These are phyloP conservation scores for Crithidia thermophila DNA, from an alignment of 208 protist genomes.

Conservation along the genomic window DNA sequence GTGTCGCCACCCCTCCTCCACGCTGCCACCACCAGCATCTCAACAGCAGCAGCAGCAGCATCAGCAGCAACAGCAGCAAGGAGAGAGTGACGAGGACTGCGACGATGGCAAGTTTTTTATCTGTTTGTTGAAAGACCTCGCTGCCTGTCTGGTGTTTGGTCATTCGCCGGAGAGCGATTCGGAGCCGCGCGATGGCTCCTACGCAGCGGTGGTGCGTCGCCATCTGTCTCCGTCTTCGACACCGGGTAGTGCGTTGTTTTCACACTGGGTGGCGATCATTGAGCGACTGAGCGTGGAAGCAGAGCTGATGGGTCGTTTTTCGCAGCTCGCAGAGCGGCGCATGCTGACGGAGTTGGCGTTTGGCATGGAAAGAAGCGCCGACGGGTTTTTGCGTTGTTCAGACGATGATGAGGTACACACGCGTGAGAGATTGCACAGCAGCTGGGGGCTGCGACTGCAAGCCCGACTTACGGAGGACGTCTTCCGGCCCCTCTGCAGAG, in stretches of 20 bases:
- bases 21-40: too few species aligned
- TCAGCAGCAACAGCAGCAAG: neutral
- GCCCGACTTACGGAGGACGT: constrained; percentile 5
- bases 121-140: neutral
- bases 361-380: too few species aligned
- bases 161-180: neutral
- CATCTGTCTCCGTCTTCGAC: neutral
- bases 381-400: neutral
- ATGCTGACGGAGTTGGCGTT: too few species aligned
- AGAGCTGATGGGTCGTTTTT: neutral
- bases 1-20: constrained; percentile 9
- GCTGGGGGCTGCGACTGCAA: constrained; percentile 2
- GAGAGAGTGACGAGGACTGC: neutral
- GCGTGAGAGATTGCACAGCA: neutral
- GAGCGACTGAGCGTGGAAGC: constrained; percentile 9
- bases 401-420: neutral
- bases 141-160: neutral
- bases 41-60: too few species aligned
- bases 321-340: neutral
- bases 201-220: neutral
- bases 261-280: constrained; percentile 6
- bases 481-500: constrained; percentile 15
- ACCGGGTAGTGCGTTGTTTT: neutral
- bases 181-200: neutral
- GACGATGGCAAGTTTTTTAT: neutral